These are phyloP conservation scores for Nitzschia sp. DNA, from an alignment of 108 stramenopile species.

Conservation along the genomic window DNA sequence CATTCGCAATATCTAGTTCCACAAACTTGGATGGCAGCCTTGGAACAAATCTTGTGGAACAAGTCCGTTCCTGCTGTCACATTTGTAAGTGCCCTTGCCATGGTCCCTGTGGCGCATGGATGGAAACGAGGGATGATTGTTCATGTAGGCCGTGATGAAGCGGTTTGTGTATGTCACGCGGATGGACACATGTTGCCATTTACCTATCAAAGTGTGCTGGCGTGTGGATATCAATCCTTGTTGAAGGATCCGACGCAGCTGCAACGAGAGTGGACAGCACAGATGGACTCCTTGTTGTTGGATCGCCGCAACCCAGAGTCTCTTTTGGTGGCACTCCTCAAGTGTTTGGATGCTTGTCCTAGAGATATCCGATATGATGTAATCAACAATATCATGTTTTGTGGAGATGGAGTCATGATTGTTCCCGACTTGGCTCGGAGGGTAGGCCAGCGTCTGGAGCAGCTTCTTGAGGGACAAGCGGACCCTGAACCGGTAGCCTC, in stretches of 20 bases:
- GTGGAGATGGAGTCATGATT: conserved; percentile 37
- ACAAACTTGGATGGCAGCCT: conserved; percentile 19
- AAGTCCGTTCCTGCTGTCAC: conserved; percentile 33
- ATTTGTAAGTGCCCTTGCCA: conserved; percentile 26
- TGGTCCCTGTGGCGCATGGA: conserved; percentile 36
- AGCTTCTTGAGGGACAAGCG: conserved; percentile 15
- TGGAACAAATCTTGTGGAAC: conserved; percentile 36
- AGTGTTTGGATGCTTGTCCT: conserved; percentile 38
- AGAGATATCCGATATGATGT: conserved; percentile 26
- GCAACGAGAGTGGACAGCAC: conserved; percentile 12
- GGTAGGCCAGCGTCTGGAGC: conserved; percentile 18
- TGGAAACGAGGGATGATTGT: conserved; percentile 53
- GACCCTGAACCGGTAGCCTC: neutral
- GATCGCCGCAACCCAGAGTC: conserved; percentile 28
- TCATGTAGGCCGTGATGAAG: conserved; percentile 29
- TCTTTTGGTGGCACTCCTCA: conserved; percentile 29
- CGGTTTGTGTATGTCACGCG: conserved; percentile 33
- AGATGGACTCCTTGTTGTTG: conserved; percentile 17
- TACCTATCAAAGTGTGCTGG: conserved; percentile 37
- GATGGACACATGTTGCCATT: conserved; percentile 40
- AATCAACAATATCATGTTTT: conserved; percentile 35
- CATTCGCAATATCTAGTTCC: conserved; percentile 23
- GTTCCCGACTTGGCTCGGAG: conserved; percentile 35
- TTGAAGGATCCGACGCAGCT: conserved; percentile 6
- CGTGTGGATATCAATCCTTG: conserved; percentile 23